These are phyloP conservation scores for Papiliotrema fonsecae DNA, from an alignment of 1,284 basidiomycete genomes.

Conservation along the genomic window DNA sequence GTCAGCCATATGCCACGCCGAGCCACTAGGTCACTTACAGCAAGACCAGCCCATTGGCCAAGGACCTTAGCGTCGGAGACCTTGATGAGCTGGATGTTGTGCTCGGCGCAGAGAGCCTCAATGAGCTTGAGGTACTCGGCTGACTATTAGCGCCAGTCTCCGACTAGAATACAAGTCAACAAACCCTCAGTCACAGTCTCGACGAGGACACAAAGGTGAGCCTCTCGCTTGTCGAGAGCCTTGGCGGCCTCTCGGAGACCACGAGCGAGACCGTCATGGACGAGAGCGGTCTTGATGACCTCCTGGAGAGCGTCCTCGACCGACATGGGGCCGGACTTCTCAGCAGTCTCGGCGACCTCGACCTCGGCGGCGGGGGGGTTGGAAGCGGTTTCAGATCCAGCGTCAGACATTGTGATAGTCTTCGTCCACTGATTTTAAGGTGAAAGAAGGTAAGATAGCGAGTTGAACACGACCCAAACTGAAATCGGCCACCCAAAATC, in stretches of 20 bases:
- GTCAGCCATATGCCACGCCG: conserved; percentile 4
- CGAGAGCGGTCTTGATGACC: conserved; percentile 71
- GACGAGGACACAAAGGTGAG: conserved; percentile 96
- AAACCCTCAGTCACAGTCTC: conserved; percentile 89
- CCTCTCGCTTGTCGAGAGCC: conserved; percentile 97
- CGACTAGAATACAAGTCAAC: conserved; percentile 8
- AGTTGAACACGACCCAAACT: not conserved
- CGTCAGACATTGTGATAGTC: conserved; percentile 84
- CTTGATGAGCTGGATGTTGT: conserved; percentile 99
- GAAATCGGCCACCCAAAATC: conserved; percentile 1
- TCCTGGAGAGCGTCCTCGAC: conserved; percentile 98
- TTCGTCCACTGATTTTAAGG: conserved; percentile 41
- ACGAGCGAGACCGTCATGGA: conserved; percentile 96
- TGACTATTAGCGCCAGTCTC: conserved; percentile 7
- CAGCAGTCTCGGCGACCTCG: conserved; percentile 66
- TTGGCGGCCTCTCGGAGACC: conserved; percentile 97
- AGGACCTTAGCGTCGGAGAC: conserved; percentile 94
- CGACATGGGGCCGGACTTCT: conserved; percentile 84
- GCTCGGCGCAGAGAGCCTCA: conserved; percentile 97
- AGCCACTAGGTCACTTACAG: conserved; percentile 47
- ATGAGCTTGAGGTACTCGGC: conserved; percentile 99
- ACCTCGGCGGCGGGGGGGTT: conserved; percentile 58
- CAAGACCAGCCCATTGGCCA: conserved; percentile 96
- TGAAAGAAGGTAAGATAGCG: conserved; percentile 11
- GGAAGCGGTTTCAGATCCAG: conserved; percentile 84